Conservation (phyloP, 371 early-diverging fungal genomes). For the Basidiobolus meristosporus region DNA sequence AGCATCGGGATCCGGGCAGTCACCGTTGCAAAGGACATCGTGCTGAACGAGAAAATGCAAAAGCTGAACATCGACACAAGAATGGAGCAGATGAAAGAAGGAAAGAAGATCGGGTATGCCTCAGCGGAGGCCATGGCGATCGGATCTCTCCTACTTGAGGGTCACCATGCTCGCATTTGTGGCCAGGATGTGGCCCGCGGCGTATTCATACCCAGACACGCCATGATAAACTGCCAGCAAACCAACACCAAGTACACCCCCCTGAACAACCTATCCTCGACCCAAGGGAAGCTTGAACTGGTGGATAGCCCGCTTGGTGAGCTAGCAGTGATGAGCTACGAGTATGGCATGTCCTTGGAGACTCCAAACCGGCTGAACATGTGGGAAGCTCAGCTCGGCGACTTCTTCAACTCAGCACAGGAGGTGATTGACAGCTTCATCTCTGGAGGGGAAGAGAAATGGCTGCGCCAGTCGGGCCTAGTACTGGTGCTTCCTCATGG, state of each 20-base stretch:
- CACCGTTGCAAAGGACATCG: slow-evolving; percentile 72
- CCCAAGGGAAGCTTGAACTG: slow-evolving; percentile 26
- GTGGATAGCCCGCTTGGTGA: slow-evolving; percentile 82
- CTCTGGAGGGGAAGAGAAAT: slow-evolving; percentile 73
- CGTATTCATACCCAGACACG: slow-evolving; percentile 92
- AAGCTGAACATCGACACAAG: too few species aligned
- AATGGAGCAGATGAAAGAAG: slow-evolving; percentile 18
- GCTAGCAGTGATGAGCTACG: slow-evolving; percentile 88
- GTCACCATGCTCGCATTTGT: slow-evolving; percentile 71
- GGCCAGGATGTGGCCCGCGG: slow-evolving; percentile 97
- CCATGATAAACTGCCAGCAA: slow-evolving; percentile 58
- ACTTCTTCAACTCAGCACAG: slow-evolving; percentile 93
- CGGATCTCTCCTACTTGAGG: slow-evolving; percentile 70
- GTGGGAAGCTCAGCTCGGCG: slow-evolving; percentile 98
- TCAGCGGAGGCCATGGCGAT: slow-evolving; percentile 89
- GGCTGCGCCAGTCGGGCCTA: slow-evolving; percentile 79
- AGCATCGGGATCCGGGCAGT: slow-evolving; percentile 14
- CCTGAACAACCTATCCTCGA: slow-evolving; percentile 23
- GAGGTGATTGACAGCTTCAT: slow-evolving; percentile 86
- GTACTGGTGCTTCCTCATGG: slow-evolving; percentile 93
- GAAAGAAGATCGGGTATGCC: slow-evolving; percentile 78
- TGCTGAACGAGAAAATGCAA: slow-evolving; percentile 39
- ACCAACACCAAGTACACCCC: slow-evolving; percentile 49
- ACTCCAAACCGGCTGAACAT: slow-evolving; percentile 63
- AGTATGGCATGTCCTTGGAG: slow-evolving; percentile 81